A percentile compares a stretch with the other conserved stretches of the same genome.
Evolutionary conservation across 257 asterid genomes (phyloP).

Genomic region (Marsdenia floribunda): DNA sequence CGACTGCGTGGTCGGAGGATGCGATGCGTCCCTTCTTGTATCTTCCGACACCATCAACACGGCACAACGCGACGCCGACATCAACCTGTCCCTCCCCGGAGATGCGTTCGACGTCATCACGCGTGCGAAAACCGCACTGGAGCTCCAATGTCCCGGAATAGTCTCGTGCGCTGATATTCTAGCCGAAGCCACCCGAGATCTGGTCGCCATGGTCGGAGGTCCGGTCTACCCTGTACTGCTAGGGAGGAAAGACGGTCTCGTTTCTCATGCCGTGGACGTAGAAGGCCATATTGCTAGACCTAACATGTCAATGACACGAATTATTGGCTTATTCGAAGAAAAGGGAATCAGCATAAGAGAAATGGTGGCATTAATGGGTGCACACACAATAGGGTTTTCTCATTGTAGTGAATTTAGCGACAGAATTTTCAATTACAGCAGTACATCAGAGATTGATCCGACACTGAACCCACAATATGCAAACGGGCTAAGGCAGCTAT

Average conservation of each 20-base stretch:
- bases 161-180: slow-evolving; percentile 85
- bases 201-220: slow-evolving; percentile 73
- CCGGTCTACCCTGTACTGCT: slow-evolving; percentile 53
- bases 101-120: slow-evolving; percentile 66
- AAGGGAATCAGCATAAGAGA: slow-evolving; percentile 48
- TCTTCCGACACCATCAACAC: slow-evolving; percentile 39
- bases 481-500: slow-evolving; percentile 36
- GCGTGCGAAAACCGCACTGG: slow-evolving; percentile 65
- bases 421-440: slow-evolving; percentile 47
- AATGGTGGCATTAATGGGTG: slow-evolving; percentile 74
- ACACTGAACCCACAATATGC: slow-evolving; percentile 53
- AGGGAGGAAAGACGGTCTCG: slow-evolving; percentile 58
- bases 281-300: slow-evolving; percentile 72
- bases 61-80: slow-evolving; percentile 64
- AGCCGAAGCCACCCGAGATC: slow-evolving; percentile 65
- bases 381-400: slow-evolving; percentile 83
- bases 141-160: slow-evolving; percentile 68
- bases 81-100: slow-evolving; percentile 74
- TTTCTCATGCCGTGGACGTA: slow-evolving; percentile 43
- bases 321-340: slow-evolving; percentile 39
- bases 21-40: slow-evolving; percentile 80
- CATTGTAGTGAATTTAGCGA: slow-evolving; percentile 65
- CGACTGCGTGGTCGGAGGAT: slow-evolving; percentile 82
- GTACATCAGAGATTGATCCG: slow-evolving; percentile 39
- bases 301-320: slow-evolving; percentile 45